Evolutionary conservation across 75 land plant species (phyloP), one percentile per base, ranked within the genome.

Genomic region (Picea sitchensis): DNA sequence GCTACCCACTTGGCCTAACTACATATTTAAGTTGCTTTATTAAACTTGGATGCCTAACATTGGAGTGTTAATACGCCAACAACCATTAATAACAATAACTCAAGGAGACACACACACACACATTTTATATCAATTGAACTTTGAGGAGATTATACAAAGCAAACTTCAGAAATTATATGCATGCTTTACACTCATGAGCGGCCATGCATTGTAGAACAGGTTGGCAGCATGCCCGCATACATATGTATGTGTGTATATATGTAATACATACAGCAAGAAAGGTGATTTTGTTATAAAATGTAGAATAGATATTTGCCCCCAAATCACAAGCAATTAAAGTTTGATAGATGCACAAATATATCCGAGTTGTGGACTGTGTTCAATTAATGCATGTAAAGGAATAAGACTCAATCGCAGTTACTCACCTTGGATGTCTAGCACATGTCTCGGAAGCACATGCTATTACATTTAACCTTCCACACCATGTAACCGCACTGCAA

Each of bases 381-480:
- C 41, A 5, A 51, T 41, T 47, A 56, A n/a, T 20, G 41, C 14
- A 81, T 54, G 38, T 26, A 74, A 17, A 56, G 59, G 0, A 11
- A 18, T 23, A 38, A 17, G 5, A 18, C 57, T 7, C 56, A 32
- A 18, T 13, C 54, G 1, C 13, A 80, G 34, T 62, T 13, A 47
- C 84, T 64, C 58, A 98, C 99, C 99, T 95, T 77, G 96, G 96
- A 87, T 93, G 94, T 83, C 96, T 92, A 14, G 98, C 96, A 88
- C 99, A 95, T 17, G 96, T 96, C 85, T 98, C 99, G 13, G 96
- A 88, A 17, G 99, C 98, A 85, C 98, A 98, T 14, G 99, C 98
- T 15, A 98, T 93, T 32, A 90, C 83, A 84, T 95, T 95, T 65
- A 93, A 83, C 83, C 86, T 93, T 36, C 92, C 90, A 82, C 98